Base-by-base conservation (phyloP, 2,329 filamentous ascomycete species). In the Dothistroma pini region DNA sequence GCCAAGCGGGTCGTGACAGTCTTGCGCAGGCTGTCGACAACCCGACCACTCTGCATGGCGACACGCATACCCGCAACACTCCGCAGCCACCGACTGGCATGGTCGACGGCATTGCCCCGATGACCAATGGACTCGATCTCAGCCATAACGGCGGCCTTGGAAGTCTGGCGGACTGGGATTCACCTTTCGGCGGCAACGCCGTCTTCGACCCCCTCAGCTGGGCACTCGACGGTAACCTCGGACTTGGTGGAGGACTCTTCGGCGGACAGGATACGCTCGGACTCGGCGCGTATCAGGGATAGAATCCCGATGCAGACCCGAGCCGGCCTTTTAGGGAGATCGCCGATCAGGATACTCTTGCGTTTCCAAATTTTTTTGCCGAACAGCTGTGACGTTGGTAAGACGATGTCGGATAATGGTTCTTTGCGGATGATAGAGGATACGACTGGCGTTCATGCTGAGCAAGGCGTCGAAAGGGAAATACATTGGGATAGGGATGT, bases 121-220 rank as follows among this genome's bases (percentile, higher is more conserved):
- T 64, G 5, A 62, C 55, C 25, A 66, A 59, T 35, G 68, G 67
- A 25, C 60, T 65, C 63, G 51, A 79, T 44, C 31, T 53, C 6
- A 32, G 49, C 3, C 59, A 71, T 62, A 66, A 60, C 10, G 51
- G 51, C 10, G 31, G 51, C 12, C 51, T 53, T 11, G 49, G 19
- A 32, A 35, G 14, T 22, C 21, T 53, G 25, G 48, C 10, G 11
- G 51, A 53, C 31, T 71, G 71, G 64, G 51, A 78, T 41, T 65
- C 76, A 54, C 76, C 75, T 51, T 79, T 77, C 35, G 77, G 70
- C 9, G 64, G 66, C 5, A 92, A 92, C 74, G 90, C 96, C 74
- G 91, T 96, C 63, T 96, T 96, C 71, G 92, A 96, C 76, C 91
- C 93, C 0, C 83, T 96, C 70, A 91, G 93, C 74, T 97, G 93